Base-by-base conservation (phyloP, 495 filamentous ascomycete species). In the Tuber magnatum region DNA sequence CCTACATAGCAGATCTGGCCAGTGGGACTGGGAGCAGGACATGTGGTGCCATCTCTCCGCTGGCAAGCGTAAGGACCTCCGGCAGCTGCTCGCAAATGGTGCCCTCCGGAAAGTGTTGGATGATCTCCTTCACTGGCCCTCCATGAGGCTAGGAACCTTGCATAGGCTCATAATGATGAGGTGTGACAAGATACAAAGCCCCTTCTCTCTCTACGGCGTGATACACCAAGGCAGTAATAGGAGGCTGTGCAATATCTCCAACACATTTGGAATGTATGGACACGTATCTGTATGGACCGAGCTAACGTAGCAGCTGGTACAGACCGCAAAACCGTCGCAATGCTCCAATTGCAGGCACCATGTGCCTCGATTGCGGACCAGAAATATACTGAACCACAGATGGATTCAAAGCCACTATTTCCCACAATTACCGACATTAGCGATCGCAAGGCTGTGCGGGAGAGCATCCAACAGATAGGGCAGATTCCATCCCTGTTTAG, bases 171-270 rank as follows among this genome's bases (percentile, higher is more conserved):
- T 79, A 14, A 70, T 75, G 9, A 42, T 77, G 20, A 72, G 48
- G 40, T 79, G 74, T 68, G 71, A 79, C 32, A 71, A 77, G 24
- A 24, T 2, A 28, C 1, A 7, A 0, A 24, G 24, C 0, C 0
- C n/a, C 3, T 12, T 5, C 10, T 2, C 24, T 28, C 48, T 28
- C 4, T 10, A 0, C 0, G 1, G 6, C 3, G 9, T 24, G 1
- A 56, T 56, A n/a, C 3, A 12, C 48, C 28, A 24, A 28, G 0
- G 3, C 6, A 0, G 24, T 28, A 28, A 22, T 28, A 56, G 75
- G 77, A 77, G 43, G 32, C 74, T 18, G 61, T 79, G n/a, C 72
- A 46, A 32, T 79, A 79, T 70, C 77, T 79, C 38, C 61, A 43
- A 43, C 42, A 74, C 35, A 79, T 77, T 38, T 0, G 44, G 32